Base-by-base conservation (phyloP, 164 flowering plant genomes). In the Platanus orientalis region DNA sequence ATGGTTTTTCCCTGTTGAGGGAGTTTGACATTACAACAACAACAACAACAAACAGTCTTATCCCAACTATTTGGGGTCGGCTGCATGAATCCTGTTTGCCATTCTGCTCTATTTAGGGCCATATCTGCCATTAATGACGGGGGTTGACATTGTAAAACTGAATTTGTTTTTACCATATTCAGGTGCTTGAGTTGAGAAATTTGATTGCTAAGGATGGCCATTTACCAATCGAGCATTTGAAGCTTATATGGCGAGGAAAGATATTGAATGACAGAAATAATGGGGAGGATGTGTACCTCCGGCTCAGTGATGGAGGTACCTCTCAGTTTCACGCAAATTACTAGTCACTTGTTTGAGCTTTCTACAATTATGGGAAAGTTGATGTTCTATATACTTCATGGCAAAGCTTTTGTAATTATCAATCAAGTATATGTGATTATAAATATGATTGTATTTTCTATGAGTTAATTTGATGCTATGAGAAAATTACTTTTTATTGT, bases 111-210 rank as follows among this genome's bases (percentile, higher is more conserved):
- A 10, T 44, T 1, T 44, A 9, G 13, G 13, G 13, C 47, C 47
- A 10, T 42, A 5, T 44, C 49, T 4, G 14, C 4, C 4, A 19
- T 12, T 44, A 44, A 44, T 58, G 36, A 25, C 49, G 29, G 50
- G 30, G 57, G 24, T 13, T 55, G 4, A 45, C 48, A 58, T 25
- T 51, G 47, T 27, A 48, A 50, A 26, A 24, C 27, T 42, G 14
- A 54, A 9, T 57, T 50, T 39, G 4, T 45, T 10, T 60, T 7
- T 59, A 12, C 30, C 24, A 26, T 29, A 40, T 57, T 54, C 65
- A 93, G 97, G 97, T 87, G 32, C 66, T 53, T 68, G 86, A 84
- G 34, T 77, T 93, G 83, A 83, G 95, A 60, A 79, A 75, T 29
- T 57, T 87, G 80, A 75, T 90, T 70, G 84, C 88, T 19, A 78